A percentile compares a stretch with the other conserved stretches of the same genome.
These are phyloP conservation scores for Podaxis mareebaensis DNA, from an alignment of 768 basidiomycete species.

Conservation along the genomic window DNA sequence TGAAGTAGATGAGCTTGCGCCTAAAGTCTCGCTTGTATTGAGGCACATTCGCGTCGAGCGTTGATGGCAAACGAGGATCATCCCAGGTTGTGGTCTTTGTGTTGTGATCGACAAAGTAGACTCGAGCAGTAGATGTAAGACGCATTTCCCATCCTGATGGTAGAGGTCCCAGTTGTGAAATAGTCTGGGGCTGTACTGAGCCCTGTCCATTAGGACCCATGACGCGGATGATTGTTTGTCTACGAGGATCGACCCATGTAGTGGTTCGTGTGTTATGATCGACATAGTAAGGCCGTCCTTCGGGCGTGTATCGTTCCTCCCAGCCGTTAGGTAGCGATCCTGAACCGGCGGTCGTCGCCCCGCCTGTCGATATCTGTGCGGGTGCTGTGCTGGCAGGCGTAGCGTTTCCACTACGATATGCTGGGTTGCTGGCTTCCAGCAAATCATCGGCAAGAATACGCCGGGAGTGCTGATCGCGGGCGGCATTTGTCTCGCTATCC, in stretches of 20 bases:
- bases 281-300: constrained; percentile 98
- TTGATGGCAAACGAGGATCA: constrained; percentile 94
- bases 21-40: constrained; percentile 99
- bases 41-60: constrained; percentile 94
- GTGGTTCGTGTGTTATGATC: constrained; percentile 99
- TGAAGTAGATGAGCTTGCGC: constrained; percentile 98
- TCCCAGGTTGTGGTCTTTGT: constrained; percentile 99
- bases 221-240: constrained; percentile 95
- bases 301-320: constrained; percentile 98
- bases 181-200: constrained; percentile 89
- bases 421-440: constrained; percentile 66
- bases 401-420: constrained; percentile 32
- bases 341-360: constrained; percentile 68
- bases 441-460: constrained; percentile 84
- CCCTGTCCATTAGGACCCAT: constrained; percentile 94
- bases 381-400: constrained; percentile 35
- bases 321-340: constrained; percentile 95
- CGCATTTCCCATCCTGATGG: constrained; percentile 99
- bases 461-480: constrained; percentile 83
- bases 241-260: constrained; percentile 99
- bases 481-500: constrained; percentile 79
- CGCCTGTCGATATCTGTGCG: constrained; percentile 41
- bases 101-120: constrained; percentile 99
- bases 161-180: constrained; percentile 93
- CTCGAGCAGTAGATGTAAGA: constrained; percentile 94